phyloP scores from a whole-genome alignment of 805 yeast genomes.

The Candida xyloterini region DNA sequence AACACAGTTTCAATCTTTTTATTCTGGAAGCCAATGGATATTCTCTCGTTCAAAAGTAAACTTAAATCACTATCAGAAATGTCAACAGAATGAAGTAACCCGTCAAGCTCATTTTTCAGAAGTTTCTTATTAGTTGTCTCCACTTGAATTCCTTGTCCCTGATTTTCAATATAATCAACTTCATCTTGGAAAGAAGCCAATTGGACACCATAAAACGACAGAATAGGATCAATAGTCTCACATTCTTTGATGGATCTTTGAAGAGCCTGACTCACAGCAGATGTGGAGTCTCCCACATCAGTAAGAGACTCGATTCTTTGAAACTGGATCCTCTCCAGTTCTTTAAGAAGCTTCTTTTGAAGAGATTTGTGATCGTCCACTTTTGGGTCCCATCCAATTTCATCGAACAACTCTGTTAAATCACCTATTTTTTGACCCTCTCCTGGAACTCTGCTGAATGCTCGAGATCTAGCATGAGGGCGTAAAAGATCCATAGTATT shows the following conservation, averaged over 20 bases:
- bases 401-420: conserved; percentile 68
- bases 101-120: conserved; percentile 67
- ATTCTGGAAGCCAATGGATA: conserved; percentile 45
- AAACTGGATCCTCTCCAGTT: conserved; percentile 60
- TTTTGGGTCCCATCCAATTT: conserved; percentile 66
- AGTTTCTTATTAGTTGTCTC: conserved; percentile 75
- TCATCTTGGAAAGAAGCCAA: conserved; percentile 63
- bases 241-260: conserved; percentile 49
- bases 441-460: conserved; percentile 29
- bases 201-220: conserved; percentile 59
- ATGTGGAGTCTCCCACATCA: conserved; percentile 37
- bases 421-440: conserved; percentile 29
- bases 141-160: conserved; percentile 80
- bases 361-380: conserved; percentile 60
- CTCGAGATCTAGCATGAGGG: conserved; percentile 30
- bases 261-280: conserved; percentile 41
- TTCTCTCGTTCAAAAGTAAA: conserved; percentile 43
- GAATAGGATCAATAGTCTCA: conserved; percentile 48
- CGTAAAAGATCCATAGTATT: conserved; percentile 7
- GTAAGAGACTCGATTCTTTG: conserved; percentile 56
- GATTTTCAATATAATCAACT: conserved; percentile 65
- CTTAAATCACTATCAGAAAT: conserved; percentile 55
- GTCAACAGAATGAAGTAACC: conserved; percentile 67
- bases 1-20: conserved; percentile 52
- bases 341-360: conserved; percentile 54